Percentiles rank a stretch among this genome's conserved stretches.
These are phyloP conservation scores for Eimeria brunetti DNA, from an alignment of 169 alveolate genomes.

Conservation along the genomic window DNA sequence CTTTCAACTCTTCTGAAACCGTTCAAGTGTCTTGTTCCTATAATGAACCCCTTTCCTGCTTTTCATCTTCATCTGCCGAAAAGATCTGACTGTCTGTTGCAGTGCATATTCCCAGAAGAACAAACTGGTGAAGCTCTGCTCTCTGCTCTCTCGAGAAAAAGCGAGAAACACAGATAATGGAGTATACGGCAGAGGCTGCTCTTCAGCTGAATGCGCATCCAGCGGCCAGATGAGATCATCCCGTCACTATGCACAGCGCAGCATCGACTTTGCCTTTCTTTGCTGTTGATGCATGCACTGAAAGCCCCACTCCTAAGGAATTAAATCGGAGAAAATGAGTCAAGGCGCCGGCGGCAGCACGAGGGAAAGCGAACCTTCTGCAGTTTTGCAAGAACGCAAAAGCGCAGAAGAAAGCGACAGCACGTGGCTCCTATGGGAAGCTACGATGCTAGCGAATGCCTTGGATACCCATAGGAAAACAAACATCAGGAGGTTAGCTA, in stretches of 20 bases:
- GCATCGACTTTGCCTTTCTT: not conserved
- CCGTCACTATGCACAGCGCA: not conserved
- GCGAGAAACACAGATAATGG: not conserved
- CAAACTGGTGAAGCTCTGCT: not conserved
- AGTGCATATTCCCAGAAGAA: not conserved
- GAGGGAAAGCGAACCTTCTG: not conserved
- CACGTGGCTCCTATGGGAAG: conserved; percentile 64
- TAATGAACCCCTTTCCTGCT: not conserved
- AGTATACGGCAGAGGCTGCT: not conserved
- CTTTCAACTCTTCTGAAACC: not conserved
- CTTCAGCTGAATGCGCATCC: not conserved
- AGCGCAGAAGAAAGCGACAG: not conserved
- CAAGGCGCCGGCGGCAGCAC: not conserved
- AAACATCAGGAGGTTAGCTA: conserved; percentile 32
- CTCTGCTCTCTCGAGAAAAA: not conserved
- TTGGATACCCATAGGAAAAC: conserved; percentile 36
- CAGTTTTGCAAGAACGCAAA: not conserved
- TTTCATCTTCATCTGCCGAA: not conserved
- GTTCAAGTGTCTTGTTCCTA: not conserved
- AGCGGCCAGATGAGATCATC: not conserved
- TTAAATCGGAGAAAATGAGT: not conserved
- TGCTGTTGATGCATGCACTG: not conserved
- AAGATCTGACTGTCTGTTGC: not conserved
- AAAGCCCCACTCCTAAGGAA: not conserved
- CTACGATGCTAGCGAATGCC: conserved; percentile 54